Evolutionary conservation across 1,284 basidiomycete species (phyloP).

Genomic region (Cryptococcus amylolentus): DNA sequence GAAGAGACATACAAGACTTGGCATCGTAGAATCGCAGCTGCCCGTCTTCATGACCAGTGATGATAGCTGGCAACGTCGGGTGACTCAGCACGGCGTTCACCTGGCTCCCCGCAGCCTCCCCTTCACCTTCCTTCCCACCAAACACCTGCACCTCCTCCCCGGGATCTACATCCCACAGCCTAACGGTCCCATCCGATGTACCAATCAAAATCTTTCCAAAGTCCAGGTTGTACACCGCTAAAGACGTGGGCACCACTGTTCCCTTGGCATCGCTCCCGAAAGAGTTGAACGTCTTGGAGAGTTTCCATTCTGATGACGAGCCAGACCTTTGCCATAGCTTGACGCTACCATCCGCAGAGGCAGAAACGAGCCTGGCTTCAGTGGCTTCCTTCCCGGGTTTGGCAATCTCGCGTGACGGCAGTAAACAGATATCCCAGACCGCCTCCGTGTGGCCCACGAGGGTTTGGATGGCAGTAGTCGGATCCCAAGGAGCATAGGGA

Average conservation of each 20-base stretch:
- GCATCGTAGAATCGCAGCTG: constrained; percentile 87
- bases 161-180: constrained; percentile 81
- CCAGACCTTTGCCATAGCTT: constrained; percentile 82
- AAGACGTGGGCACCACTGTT: constrained; percentile 64
- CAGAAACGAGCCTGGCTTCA: constrained; percentile 69
- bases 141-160: constrained; percentile 73
- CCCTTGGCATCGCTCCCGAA: constrained; percentile 15
- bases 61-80: constrained; percentile 81
- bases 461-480: constrained; percentile 68
- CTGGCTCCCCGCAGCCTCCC: constrained; percentile 58
- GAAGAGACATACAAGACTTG: constrained; percentile 60
- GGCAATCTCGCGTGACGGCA: constrained; percentile 30
- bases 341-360: constrained; percentile 83
- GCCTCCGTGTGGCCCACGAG: constrained; percentile 90
- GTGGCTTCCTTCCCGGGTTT: constrained; percentile 6
- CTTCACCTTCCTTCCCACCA: constrained; percentile 11
- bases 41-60: constrained; percentile 91
- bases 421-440: constrained; percentile 81
- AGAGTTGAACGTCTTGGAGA: constrained; percentile 7
- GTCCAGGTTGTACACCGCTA: constrained; percentile 52
- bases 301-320: constrained; percentile 12
- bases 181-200: constrained; percentile 84
- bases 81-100: constrained; percentile 87
- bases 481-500: constrained; percentile 82
- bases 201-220: constrained; percentile 60